Percentiles rank a stretch among this genome's conserved stretches.
Conservation (phyloP, 805 yeast genomes). For the Geotrichum ghanense region DNA sequence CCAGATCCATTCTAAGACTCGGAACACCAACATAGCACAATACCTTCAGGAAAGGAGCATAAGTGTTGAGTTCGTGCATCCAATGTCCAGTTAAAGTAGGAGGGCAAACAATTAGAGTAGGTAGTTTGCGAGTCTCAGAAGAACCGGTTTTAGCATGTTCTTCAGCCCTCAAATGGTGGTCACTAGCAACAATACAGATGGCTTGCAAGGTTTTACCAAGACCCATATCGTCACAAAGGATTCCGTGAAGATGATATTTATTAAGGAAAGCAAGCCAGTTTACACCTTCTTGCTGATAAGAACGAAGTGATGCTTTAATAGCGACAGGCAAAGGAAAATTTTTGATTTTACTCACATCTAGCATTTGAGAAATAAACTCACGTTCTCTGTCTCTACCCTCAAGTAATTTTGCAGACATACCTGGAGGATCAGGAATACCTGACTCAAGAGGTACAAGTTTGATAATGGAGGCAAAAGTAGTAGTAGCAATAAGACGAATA, state of each 20-base stretch:
- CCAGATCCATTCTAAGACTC: constrained; percentile 45
- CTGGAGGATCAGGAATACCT: constrained; percentile 91
- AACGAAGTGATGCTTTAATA: constrained; percentile 83
- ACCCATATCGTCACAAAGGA: constrained; percentile 99
- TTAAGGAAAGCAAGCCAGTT: constrained; percentile 95
- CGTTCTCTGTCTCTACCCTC: constrained; percentile 90
- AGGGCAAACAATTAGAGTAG: constrained; percentile 86
- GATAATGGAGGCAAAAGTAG: constrained; percentile 92
- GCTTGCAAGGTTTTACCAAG: constrained; percentile 95
- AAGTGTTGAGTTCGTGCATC: constrained; percentile 89
- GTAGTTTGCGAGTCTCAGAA: constrained; percentile 59
- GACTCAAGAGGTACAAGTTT: constrained; percentile 94
- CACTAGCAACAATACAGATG: constrained; percentile 92
- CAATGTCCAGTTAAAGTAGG: constrained; percentile 98
- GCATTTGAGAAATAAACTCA: constrained; percentile 91
- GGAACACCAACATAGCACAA: constrained; percentile 94
- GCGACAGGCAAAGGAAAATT: constrained; percentile 83
- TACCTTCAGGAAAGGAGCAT: constrained; percentile 76
- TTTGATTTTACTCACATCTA: constrained; percentile 87
- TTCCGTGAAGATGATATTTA: constrained; percentile 92
- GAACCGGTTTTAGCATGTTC: constrained; percentile 50
- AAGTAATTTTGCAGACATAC: constrained; percentile 72
- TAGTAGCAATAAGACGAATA: constrained; percentile 82
- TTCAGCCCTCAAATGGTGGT: constrained; percentile 75
- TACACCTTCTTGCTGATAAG: constrained; percentile 96